Evolutionary conservation across 148 eudicot genomes (phyloP), one percentile per base, ranked within the genome.

Genomic region (Nepenthes mirabilis): DNA sequence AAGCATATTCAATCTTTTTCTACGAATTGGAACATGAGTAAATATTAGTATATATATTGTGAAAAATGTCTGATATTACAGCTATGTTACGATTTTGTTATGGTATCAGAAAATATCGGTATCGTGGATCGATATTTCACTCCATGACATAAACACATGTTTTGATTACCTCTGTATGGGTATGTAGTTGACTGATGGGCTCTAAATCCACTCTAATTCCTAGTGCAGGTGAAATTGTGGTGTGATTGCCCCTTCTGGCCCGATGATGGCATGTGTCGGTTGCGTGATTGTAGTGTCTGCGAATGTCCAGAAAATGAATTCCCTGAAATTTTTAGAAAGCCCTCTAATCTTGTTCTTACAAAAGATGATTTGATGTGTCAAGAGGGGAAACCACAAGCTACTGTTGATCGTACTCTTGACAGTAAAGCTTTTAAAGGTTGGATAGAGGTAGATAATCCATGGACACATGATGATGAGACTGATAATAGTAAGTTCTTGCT

Each of bases 191-290:
- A 23, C 23, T 23, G 23, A 23, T 23, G 23, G 23, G 0, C 23
- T 23, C 23, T 23, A 23, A 23, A 23, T 23, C 23, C 23, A 23
- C 23, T 23, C 23, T 23, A 23, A 23, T 23, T 23, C 23, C 23
- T 23, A 23, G 23, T 23, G 55, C 74, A 90, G 97, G 95, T 77
- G 35, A 86, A 84, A 66, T 61, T 90, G 70, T 86, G 95, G 97
- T 90, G 95, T 74, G 88, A 90, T 62, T 90, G 97, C 64, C 97
- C 91, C 51, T 84, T 86, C 70, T 90, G 95, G 97, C 90, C 76
- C 33, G 97, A 90, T 65, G 95, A 90, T 79, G 97, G 95, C 23
- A 86, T 82, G 91, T 86, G 97, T 66, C 71, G 75, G 13, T 73
- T 86, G 61, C 90, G 88, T 14, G 95, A 90, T 67, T 90, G 97